Evolutionary conservation across 73 alveolate genomes (phyloP).

Genomic region (Loxodes magnus): DNA sequence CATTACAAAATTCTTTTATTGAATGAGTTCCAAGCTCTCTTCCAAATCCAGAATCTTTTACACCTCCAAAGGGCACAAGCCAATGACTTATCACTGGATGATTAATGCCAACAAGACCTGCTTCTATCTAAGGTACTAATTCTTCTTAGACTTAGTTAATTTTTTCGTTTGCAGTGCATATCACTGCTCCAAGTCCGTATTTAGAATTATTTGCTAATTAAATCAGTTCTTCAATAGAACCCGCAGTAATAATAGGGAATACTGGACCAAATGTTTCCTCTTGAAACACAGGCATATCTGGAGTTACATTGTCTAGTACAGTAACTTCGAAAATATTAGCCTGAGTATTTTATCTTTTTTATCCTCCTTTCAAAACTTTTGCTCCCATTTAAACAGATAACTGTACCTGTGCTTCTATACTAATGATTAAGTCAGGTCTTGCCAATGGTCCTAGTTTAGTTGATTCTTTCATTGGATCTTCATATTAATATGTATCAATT

Average conservation of each 20-base stretch:
- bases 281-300: constrained; percentile 63
- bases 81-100: constrained; percentile 36
- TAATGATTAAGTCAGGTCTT: constrained; percentile 43
- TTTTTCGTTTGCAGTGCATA: constrained; percentile 49
- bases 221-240: constrained; percentile 74
- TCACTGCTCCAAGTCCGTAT: constrained; percentile 88
- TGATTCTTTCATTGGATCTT: constrained; percentile 57
- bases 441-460: constrained; percentile 78
- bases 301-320: constrained; percentile 68
- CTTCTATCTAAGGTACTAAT: constrained; percentile 52
- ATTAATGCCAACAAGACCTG: constrained; percentile 79
- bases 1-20: constrained; percentile 17
- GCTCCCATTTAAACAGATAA: constrained; percentile 73
- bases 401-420: constrained; percentile 56
- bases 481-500: constrained; percentile 38
- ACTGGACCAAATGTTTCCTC: constrained; percentile 82
- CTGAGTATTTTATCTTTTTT: constrained; percentile 33
- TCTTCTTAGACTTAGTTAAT: constrained; percentile 43
- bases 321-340: constrained; percentile 72
- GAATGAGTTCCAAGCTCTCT: constrained; percentile 65
- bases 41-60: constrained; percentile 78
- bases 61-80: constrained; percentile 82
- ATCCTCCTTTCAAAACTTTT: constrained; percentile 77
- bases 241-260: constrained; percentile 58
- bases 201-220: constrained; percentile 71